Base-by-base conservation (phyloP, 306 rosid genomes). In the Cyamopsis tetragonoloba region DNA sequence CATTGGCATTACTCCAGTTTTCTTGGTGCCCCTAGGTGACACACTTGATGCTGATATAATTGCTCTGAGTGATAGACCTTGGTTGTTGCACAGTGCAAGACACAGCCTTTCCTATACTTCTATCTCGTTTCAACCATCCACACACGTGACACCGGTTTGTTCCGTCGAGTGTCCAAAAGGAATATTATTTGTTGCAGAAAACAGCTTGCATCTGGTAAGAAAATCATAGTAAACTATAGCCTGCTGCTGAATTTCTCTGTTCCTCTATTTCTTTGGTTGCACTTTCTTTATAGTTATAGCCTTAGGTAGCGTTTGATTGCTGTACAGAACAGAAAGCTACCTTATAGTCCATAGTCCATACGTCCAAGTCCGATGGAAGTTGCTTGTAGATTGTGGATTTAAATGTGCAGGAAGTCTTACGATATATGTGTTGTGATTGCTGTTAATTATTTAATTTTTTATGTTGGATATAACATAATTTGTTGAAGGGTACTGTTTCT, bases 1-100 rank as follows among this genome's bases (percentile, higher is more conserved):
- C 18, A 89, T 92, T 74, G 98, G 98, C 73, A 83, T 89, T 66
- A 92, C 98, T 55, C 96, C 98, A 26, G 98, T 92, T 75, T 92
- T 89, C 87, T 82, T 92, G 82, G 89, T 87, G 70, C 91, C 98
- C 46, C 69, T 92, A 83, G 87, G 87, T 74, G 89, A 84, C 72
- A 77, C 87, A 4, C 87, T 92, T 71, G 96, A 92, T 82, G 81
- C 88, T 47, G 98, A 89, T 81, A 70, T 92, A 73, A 83, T 92
- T 83, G 89, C 86, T 66, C 80, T 92, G 44, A 86, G 98, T 81
- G 98, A 89, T 73, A 87, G 96, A 58, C 96, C 98, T 12, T 89
- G 98, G 98, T 80, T 92, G 84, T 80, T 92, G 83, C 96, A 92
- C 67, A 81, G 88, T 83, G 96, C 95, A 37, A 87, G 96, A 55